Conservation (phyloP, 176 grass and related monocot genomes). For the Cymbopogon citratus region DNA sequence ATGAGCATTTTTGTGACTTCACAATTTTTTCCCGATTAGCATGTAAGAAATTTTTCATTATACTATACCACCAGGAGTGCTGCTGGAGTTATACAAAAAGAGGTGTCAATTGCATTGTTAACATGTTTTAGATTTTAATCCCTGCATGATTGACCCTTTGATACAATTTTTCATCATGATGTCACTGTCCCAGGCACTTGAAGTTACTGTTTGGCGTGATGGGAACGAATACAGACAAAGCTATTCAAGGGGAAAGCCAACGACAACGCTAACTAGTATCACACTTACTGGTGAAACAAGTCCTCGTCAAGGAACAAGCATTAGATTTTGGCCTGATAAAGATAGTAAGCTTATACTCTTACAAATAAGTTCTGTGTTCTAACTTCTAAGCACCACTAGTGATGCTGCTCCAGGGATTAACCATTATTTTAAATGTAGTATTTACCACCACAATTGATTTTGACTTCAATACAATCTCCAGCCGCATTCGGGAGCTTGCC, state of each 20-base stretch:
- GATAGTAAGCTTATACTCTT: conserved; percentile 53
- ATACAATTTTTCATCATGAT: conserved; percentile 28
- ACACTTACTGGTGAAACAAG: conserved; percentile 46
- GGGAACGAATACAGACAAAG: conserved; percentile 74
- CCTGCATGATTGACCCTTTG: background rate
- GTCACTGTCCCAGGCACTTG: conserved; percentile 52
- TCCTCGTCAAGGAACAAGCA: conserved; percentile 45
- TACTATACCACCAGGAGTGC: too few species aligned
- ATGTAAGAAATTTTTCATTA: too few species aligned
- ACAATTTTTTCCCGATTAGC: background rate
- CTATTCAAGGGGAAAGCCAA: conserved; percentile 74
- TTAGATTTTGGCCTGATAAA: conserved; percentile 98
- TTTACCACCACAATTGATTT: conserved; percentile 79
- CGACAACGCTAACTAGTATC: conserved; percentile 46
- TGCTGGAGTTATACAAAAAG: background rate
- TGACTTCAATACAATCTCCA: conserved; percentile 84
- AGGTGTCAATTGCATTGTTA: background rate
- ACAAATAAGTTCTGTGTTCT: background rate
- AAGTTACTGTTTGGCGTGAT: conserved; percentile 88
- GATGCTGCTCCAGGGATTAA: conserved; percentile 1
- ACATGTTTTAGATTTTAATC: conserved; percentile 4
- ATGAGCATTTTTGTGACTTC: background rate
- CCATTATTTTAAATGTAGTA: conserved; percentile 52
- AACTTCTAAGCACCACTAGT: background rate
- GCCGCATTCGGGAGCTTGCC: conserved; percentile 91